Percentiles rank a stretch among this genome's conserved stretches.
Conservation (phyloP, 371 early-diverging fungal species). For the Hamiltosporidium tvaerminnensis region DNA sequence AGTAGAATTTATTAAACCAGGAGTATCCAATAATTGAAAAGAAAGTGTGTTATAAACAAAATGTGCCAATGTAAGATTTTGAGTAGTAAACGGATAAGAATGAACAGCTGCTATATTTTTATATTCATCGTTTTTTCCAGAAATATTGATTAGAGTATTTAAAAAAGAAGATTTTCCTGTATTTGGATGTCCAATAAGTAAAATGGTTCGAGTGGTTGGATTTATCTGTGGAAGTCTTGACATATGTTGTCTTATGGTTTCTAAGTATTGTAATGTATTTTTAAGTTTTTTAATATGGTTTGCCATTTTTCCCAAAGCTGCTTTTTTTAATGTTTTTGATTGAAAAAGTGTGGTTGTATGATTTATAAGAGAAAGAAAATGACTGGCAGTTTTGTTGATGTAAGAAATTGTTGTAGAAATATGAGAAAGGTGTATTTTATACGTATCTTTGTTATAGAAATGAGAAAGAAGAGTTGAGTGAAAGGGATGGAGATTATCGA, state of each 20-base stretch:
- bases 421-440: slow-evolving; percentile 96
- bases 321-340: slow-evolving; percentile 95
- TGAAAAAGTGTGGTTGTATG: slow-evolving; percentile 96
- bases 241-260: slow-evolving; percentile 96
- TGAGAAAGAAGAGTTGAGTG: slow-evolving; percentile 99
- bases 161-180: slow-evolving; percentile 98
- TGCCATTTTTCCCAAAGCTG: slow-evolving; percentile 94
- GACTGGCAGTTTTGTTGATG: slow-evolving; percentile 83
- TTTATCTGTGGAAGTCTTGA: slow-evolving; percentile 89
- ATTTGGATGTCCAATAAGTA: slow-evolving; percentile 98
- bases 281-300: slow-evolving; percentile 96
- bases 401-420: slow-evolving; percentile 84
- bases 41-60: slow-evolving; percentile 98
- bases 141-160: slow-evolving; percentile 96
- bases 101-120: slow-evolving; percentile 98
- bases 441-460: slow-evolving; percentile 98
- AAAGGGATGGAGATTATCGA: slow-evolving; percentile 99
- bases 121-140: no score
- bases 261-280: slow-evolving; percentile 86
- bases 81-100: slow-evolving; percentile 99
- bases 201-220: slow-evolving; percentile 86
- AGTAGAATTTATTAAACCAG: slow-evolving; percentile 98
- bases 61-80: slow-evolving; percentile 96
- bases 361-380: slow-evolving; percentile 87
- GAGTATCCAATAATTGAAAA: slow-evolving; percentile 99